phyloP scores from a whole-genome alignment of 495 filamentous ascomycete genomes.

The Penicillium angulare region DNA sequence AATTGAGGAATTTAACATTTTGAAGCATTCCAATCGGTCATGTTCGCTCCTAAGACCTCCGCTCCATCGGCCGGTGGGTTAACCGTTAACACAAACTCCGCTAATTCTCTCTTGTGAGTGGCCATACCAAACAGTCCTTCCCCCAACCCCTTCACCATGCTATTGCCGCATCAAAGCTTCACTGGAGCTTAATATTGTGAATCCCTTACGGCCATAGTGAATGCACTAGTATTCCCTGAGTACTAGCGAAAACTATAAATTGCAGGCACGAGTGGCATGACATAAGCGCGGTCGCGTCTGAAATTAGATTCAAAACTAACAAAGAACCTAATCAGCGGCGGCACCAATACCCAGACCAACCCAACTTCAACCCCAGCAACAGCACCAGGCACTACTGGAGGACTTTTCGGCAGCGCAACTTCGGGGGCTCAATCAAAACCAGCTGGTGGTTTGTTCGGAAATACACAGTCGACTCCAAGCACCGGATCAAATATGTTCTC shows the following conservation, averaged over 20 bases:
- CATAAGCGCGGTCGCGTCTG: too few relatives aligned
- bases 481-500: slow-evolving; percentile 45
- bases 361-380: slow-evolving; percentile 29
- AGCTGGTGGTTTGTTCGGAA: slow-evolving; percentile 50
- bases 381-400: too few relatives aligned
- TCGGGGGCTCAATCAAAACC: slow-evolving; percentile 36
- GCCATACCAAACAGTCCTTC: background rate
- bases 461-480: slow-evolving; percentile 31
- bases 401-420: slow-evolving; percentile 39
- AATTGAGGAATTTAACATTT: slow-evolving; percentile 7
- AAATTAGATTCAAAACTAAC: background rate
- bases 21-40: too few relatives aligned
- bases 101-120: slow-evolving; percentile 71
- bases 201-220: slow-evolving; percentile 1
- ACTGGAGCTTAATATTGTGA: background rate
- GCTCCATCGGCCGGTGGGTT: slow-evolving; percentile 50
- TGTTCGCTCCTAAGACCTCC: slow-evolving; percentile 64
- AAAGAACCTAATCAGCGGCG: slow-evolving; percentile 7
- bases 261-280: too few relatives aligned
- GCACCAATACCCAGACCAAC: slow-evolving; percentile 22
- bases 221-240: background rate
- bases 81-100: slow-evolving; percentile 74
- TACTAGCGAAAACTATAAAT: background rate
- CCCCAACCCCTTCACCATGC: background rate
- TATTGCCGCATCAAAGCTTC: background rate